A percentile compares a stretch with the other conserved stretches of the same genome.
These are phyloP conservation scores for Theobroma cacao DNA, from an alignment of 345 rosid genomes.

Conservation along the genomic window DNA sequence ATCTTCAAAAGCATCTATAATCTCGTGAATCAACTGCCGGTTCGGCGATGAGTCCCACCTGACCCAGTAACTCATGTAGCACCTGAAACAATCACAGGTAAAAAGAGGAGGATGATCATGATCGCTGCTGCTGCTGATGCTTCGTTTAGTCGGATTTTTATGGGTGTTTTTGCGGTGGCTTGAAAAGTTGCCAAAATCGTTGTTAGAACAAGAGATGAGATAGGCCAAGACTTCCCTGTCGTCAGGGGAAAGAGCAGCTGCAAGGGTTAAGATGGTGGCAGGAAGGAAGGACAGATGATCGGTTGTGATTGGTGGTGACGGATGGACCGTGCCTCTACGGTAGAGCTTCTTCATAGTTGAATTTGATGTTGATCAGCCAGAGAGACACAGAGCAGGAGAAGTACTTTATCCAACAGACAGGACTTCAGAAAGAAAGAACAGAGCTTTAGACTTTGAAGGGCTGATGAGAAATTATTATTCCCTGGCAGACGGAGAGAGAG, in stretches of 20 bases:
- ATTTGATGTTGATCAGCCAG: not conserved
- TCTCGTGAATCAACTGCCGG: slow-evolving; percentile 75
- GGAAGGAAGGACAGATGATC: slow-evolving; percentile 67
- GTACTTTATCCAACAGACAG: not conserved
- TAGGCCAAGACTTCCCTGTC: slow-evolving; percentile 69
- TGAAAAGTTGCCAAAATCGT: slow-evolving; percentile 2
- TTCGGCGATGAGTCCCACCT: slow-evolving; percentile 82
- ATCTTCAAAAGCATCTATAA: slow-evolving; percentile 75
- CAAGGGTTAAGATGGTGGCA: slow-evolving; percentile 61
- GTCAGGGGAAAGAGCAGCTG: slow-evolving; percentile 56
- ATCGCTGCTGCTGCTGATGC: not conserved
- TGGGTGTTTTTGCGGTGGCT: not conserved
- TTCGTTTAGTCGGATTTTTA: slow-evolving; percentile 4
- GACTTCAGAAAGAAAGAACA: not conserved
- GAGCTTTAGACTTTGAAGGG: not conserved
- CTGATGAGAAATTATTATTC: not conserved
- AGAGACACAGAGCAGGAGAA: slow-evolving; percentile 8
- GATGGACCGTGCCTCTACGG: slow-evolving; percentile 71
- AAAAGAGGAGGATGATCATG: slow-evolving; percentile 53
- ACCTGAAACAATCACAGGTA: slow-evolving; percentile 69
- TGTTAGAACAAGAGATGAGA: slow-evolving; percentile 51
- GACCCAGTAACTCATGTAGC: slow-evolving; percentile 80
- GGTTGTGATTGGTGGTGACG: slow-evolving; percentile 46
- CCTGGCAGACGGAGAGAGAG: not conserved
- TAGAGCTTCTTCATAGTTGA: slow-evolving; percentile 69